phyloP scores from a whole-genome alignment of 2,329 filamentous ascomycete genomes.

The Cladorrhinum sp. region DNA sequence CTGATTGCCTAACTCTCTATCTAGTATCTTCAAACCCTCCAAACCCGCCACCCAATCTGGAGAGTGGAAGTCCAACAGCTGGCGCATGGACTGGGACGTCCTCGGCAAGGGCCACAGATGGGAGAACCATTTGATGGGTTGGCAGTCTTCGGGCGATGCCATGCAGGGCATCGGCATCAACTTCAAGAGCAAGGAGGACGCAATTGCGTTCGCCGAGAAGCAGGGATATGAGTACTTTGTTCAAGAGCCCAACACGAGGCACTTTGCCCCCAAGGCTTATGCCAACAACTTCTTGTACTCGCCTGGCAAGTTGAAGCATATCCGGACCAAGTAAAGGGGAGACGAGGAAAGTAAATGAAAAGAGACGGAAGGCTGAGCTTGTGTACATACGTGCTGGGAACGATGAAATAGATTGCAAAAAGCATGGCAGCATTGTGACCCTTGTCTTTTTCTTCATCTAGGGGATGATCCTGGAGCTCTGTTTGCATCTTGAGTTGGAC shows the following conservation, averaged over 20 bases:
- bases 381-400: neutral
- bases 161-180: slow-evolving; percentile 92
- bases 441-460: neutral
- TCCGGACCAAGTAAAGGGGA: slow-evolving; percentile 66
- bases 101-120: slow-evolving; percentile 89
- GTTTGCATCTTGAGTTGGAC: too few species aligned
- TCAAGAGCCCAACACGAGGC: slow-evolving; percentile 89
- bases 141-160: slow-evolving; percentile 91
- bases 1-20: neutral
- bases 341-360: neutral
- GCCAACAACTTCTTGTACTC: slow-evolving; percentile 94
- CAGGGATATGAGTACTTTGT: slow-evolving; percentile 99
- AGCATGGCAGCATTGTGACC: neutral
- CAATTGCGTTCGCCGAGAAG: slow-evolving; percentile 93
- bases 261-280: slow-evolving; percentile 87
- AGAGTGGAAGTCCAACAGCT: slow-evolving; percentile 76
- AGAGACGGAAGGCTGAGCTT: neutral
- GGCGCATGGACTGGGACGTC: slow-evolving; percentile 99
- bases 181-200: slow-evolving; percentile 92
- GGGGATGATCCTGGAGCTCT: too few species aligned
- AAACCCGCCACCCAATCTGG: slow-evolving; percentile 98
- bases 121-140: slow-evolving; percentile 98
- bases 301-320: slow-evolving; percentile 80
- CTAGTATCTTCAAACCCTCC: slow-evolving; percentile 83
- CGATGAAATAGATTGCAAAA: neutral